phyloP scores from a whole-genome alignment of 768 basidiomycete genomes.

The Candolleomyces aberdarensis region DNA sequence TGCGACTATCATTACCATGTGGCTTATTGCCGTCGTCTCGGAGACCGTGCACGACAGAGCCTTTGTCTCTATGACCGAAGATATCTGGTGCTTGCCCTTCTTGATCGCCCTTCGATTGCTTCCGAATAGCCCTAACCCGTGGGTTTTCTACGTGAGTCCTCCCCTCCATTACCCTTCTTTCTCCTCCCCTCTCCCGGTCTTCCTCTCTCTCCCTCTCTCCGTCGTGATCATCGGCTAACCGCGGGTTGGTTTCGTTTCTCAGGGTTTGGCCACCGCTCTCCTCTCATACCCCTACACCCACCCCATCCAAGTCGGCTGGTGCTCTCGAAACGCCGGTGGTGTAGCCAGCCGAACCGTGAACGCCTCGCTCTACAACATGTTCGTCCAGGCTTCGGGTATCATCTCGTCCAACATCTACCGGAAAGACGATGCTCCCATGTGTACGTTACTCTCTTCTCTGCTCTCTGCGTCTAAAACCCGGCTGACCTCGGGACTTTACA shows the following conservation, averaged over 20 bases:
- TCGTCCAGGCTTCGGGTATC: conserved; percentile 29
- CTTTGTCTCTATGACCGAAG: conserved; percentile 47
- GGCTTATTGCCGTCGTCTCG: conserved; percentile 45
- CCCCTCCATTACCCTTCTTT: background rate
- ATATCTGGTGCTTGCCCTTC: conserved; percentile 60
- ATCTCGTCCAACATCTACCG: conserved; percentile 58
- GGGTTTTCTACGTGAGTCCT: conserved; percentile 44
- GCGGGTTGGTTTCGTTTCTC: conserved; percentile 7
- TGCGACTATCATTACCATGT: conserved; percentile 50
- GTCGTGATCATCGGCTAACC: background rate
- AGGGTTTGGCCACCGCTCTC: conserved; percentile 11
- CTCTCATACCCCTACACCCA: conserved; percentile 34
- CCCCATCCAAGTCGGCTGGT: conserved; percentile 55
- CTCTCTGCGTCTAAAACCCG: background rate
- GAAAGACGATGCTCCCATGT: conserved; percentile 52
- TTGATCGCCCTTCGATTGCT: conserved; percentile 51
- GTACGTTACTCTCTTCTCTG: conserved; percentile 25
- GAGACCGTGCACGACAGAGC: conserved; percentile 53
- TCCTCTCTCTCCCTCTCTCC: too few species aligned
- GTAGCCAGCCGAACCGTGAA: conserved; percentile 59
- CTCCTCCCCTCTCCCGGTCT: too few species aligned
- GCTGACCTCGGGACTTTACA: conserved; percentile 13
- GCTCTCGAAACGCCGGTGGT: conserved; percentile 55
- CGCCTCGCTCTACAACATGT: conserved; percentile 58
- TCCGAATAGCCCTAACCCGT: conserved; percentile 43